Evolutionary conservation across 768 basidiomycete species (phyloP), one percentile per base, ranked within the genome.

Genomic region (Collybiopsis luxurians): DNA sequence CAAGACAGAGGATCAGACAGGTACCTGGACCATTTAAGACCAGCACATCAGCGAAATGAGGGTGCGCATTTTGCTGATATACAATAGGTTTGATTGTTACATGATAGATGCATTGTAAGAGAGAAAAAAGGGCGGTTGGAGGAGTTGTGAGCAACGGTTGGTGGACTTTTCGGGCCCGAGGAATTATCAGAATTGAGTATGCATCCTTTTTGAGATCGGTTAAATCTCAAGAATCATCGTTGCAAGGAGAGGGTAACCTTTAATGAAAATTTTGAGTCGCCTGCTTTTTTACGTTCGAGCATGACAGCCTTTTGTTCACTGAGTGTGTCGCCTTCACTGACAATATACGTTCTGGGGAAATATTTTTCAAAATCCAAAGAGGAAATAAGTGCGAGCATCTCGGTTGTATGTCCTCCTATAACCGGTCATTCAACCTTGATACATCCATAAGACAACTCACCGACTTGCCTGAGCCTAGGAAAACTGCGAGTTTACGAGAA

Each of bases 1-100:
- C 85, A 15, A 81, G 57, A 57, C 89, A 92, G 5, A 98, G 76
- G 4, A 88, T 75, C 31, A 95, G 84, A 67, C 92, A 95, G 5
- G 96, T 98, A 15, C 97, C 96, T 0, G 97, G 97, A 1, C 97
- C 97, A 69, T 98, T 98, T 27, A 98, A 71, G 50, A 99, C 73
- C 48, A 99, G 75, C 27, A 92, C 73, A 56, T 98, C 93, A 26
- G 85, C 81, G 64, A 85, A 84, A 3, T 73, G 58, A 17, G 55
- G 36, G 46, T 44, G 15, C 49, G 50, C 47, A n/a, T 10, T 42
- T 15, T n/a, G 40, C 59, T 64, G 36, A 62, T 59, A 51, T 58
- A 17, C 31, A 38, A 5, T n/a, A 12, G 39, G 27, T 54, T 40
- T 27, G 31, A 91, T 45, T 0, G 82, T 79, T 58, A 94, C 65